These are phyloP conservation scores for Yamadazyma epiphylla DNA, from an alignment of 1,139 yeast species.

Conservation along the genomic window DNA sequence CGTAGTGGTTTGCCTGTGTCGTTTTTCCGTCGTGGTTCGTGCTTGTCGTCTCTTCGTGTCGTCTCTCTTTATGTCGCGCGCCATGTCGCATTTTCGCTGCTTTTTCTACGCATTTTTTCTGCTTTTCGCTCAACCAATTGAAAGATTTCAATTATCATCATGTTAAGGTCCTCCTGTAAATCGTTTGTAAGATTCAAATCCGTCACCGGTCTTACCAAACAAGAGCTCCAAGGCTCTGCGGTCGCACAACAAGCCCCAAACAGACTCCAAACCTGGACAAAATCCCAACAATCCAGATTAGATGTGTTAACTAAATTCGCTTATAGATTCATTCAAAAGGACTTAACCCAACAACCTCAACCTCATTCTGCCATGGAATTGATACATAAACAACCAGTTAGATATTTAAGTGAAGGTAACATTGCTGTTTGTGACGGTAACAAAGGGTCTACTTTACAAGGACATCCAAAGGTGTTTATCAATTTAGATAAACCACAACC, in stretches of 20 bases:
- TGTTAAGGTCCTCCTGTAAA: background rate
- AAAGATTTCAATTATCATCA: background rate
- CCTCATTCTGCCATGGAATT: slow-evolving; percentile 85
- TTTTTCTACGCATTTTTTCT: too few relatives aligned
- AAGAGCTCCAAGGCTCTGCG: slow-evolving; percentile 32
- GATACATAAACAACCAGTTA: slow-evolving; percentile 70
- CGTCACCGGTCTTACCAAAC: slow-evolving; percentile 34
- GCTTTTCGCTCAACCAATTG: slow-evolving; percentile 1
- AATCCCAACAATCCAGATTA: slow-evolving; percentile 59
- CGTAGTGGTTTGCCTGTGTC: too few relatives aligned
- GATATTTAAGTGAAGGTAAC: slow-evolving; percentile 51
- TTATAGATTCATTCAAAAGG: slow-evolving; percentile 65
- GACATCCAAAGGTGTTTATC: slow-evolving; percentile 83
- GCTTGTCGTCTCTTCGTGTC: too few relatives aligned
- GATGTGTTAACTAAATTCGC: slow-evolving; percentile 57
- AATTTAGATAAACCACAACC: slow-evolving; percentile 75
- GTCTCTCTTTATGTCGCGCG: too few relatives aligned
- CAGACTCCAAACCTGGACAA: slow-evolving; percentile 66
- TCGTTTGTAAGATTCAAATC: slow-evolving; percentile 12
- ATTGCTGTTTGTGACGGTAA: slow-evolving; percentile 86
- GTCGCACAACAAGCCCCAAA: slow-evolving; percentile 70
- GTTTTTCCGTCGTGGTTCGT: too few relatives aligned
- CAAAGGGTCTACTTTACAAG: slow-evolving; percentile 63
- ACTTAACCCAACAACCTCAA: slow-evolving; percentile 66
- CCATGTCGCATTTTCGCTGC: too few relatives aligned